Conservation (phyloP, 2,329 filamentous ascomycete species). For the Cercospora brassicicola region DNA sequence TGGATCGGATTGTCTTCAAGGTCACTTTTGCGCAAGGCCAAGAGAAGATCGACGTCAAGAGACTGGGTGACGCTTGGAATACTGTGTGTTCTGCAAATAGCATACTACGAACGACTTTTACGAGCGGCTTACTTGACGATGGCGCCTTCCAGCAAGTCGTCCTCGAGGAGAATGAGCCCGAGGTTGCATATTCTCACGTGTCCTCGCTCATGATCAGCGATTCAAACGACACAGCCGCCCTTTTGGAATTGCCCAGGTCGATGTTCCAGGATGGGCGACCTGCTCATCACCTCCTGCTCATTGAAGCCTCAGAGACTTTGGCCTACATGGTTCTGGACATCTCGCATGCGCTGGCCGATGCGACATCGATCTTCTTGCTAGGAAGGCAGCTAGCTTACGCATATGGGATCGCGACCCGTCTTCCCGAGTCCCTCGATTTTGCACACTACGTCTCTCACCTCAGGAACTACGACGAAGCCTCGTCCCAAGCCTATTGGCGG, state of each 20-base stretch:
- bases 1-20: neutral
- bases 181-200: neutral
- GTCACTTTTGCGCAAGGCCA: neutral
- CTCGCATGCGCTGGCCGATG: neutral
- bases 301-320: neutral
- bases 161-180: neutral
- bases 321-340: neutral
- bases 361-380: neutral
- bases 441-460: neutral
- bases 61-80: neutral
- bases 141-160: neutral
- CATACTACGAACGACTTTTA: neutral
- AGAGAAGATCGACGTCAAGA: neutral
- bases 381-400: neutral
- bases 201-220: neutral
- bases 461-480: neutral
- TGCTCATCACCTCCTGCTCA: neutral
- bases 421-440: neutral
- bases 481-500: neutral
- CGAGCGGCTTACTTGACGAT: neutral
- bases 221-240: neutral
- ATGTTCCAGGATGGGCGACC: neutral
- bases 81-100: neutral
- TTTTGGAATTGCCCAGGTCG: neutral
- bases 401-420: neutral